phyloP scores from a whole-genome alignment of 2,329 filamentous ascomycete genomes.

The Penicillium concentricum region DNA sequence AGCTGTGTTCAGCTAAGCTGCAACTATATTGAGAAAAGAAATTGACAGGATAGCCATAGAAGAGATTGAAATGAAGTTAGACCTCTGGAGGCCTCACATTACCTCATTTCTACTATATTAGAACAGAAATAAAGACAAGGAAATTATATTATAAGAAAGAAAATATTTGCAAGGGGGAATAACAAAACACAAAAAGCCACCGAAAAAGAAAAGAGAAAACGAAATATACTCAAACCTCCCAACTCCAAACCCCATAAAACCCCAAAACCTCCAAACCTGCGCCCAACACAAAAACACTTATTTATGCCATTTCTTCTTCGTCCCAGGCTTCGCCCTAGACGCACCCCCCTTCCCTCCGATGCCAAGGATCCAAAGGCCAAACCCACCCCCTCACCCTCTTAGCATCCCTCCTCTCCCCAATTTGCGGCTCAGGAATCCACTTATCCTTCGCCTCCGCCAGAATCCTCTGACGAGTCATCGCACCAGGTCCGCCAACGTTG shows the following conservation, averaged over 20 bases:
- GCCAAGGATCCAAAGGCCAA: slow-evolving; percentile 60
- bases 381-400: slow-evolving; percentile 63
- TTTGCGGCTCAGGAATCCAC: slow-evolving; percentile 62
- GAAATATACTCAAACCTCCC: background rate
- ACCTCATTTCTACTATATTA: no score
- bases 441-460: slow-evolving; percentile 55
- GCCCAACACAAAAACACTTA: slow-evolving; percentile 15
- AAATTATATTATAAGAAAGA: slow-evolving; percentile 13
- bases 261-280: background rate
- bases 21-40: no score
- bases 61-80: no score
- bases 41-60: no score
- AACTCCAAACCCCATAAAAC: background rate
- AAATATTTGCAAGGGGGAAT: slow-evolving; percentile 1
- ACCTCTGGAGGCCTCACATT: no score
- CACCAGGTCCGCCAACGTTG: slow-evolving; percentile 60
- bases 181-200: background rate
- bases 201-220: background rate
- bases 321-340: slow-evolving; percentile 23
- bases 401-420: slow-evolving; percentile 60
- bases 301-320: slow-evolving; percentile 41
- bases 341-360: slow-evolving; percentile 55
- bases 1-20: no score
- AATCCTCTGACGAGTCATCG: slow-evolving; percentile 56
- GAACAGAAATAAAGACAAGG: background rate